These are phyloP conservation scores for Nothomitra cinnamomea DNA, from an alignment of 2,329 filamentous ascomycete genomes.

Conservation along the genomic window DNA sequence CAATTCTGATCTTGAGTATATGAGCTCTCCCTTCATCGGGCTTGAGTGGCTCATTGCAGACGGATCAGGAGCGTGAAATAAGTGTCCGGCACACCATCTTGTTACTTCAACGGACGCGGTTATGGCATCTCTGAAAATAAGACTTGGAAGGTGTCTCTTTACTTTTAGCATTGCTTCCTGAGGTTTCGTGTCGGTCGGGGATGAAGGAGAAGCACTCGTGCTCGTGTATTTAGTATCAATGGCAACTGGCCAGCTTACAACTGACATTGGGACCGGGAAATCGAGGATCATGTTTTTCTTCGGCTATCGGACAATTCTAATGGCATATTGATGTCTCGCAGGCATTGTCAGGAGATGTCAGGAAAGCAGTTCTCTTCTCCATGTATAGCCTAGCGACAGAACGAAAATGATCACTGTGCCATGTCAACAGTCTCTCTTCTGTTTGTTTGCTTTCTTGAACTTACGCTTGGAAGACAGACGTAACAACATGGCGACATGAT, in stretches of 20 bases:
- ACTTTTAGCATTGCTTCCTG: background rate
- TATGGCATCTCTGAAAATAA: constrained; percentile 83
- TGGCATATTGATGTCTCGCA: constrained; percentile 12
- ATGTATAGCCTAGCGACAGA: constrained; percentile 21
- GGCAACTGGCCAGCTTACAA: constrained; percentile 2
- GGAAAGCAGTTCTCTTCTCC: constrained; percentile 10
- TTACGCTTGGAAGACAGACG: constrained; percentile 17
- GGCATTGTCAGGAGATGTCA: constrained; percentile 17
- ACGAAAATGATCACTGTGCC: constrained; percentile 13
- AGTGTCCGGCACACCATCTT: constrained; percentile 99
- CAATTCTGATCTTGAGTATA: constrained; percentile 46
- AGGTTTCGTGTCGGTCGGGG: background rate
- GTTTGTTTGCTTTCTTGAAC: background rate
- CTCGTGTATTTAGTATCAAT: constrained; percentile 5
- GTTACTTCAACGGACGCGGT: constrained; percentile 93
- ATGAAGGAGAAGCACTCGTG: background rate
- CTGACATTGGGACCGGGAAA: constrained; percentile 5
- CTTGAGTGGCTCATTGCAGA: constrained; percentile 68
- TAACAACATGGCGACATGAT: constrained; percentile 22
- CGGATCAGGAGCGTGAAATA: constrained; percentile 70
- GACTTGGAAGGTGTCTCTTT: constrained; percentile 35
- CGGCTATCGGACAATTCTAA: background rate
- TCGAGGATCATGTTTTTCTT: background rate
- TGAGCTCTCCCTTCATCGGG: constrained; percentile 76
- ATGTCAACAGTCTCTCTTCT: constrained; percentile 22